Evolutionary conservation across 192 early-diverging fungal species (phyloP), one percentile per base, ranked within the genome.

Genomic region (Coemansia sp.): DNA sequence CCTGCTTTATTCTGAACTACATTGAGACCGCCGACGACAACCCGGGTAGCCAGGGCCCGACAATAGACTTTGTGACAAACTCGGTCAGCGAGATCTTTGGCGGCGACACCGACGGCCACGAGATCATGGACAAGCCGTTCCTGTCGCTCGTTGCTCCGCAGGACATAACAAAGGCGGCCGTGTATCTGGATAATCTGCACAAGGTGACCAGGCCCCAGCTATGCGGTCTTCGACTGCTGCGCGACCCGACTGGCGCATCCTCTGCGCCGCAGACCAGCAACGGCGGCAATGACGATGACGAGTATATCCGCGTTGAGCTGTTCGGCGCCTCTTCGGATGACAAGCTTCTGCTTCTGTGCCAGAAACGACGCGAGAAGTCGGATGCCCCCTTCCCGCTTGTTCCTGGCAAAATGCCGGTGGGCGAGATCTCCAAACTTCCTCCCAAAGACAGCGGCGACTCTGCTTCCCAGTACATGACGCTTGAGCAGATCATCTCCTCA

Each of bases 1-100:
- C 78, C 7, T 79, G 77, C 40, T 64, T 79, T 48, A 74, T 79
- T 37, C 38, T 79, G 6, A 59, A 48, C 37, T 32, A 32, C 32
- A 32, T 32, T 2, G 32, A 32, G 32, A 44, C 38, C 12, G n/a
- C 49, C n/a, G 42, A 44, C 7, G 32, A 37, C 20, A 37, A 49
- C 7, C 44, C 38, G 16, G 44, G 38, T 9, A 41, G 54, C 22
- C 66, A 72, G 22, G 73, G 78, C 0, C 78, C 78, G 11, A 68
- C 56, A 7, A 46, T 80, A 2, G 72, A 74, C 51, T 80, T 75
- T 69, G 72, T 72, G 9, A 80, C 78, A 12, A 80, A 80, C 58
- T 70, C 72, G 1, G 74, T 80, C 42, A 71, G 67, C 63, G 58
- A 55, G 12, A 65, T 80, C 6, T 75, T 69, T n/a, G 53, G 60